Evolutionary conservation across 805 yeast species (phyloP).

Genomic region (Grigorovia humatica): DNA sequence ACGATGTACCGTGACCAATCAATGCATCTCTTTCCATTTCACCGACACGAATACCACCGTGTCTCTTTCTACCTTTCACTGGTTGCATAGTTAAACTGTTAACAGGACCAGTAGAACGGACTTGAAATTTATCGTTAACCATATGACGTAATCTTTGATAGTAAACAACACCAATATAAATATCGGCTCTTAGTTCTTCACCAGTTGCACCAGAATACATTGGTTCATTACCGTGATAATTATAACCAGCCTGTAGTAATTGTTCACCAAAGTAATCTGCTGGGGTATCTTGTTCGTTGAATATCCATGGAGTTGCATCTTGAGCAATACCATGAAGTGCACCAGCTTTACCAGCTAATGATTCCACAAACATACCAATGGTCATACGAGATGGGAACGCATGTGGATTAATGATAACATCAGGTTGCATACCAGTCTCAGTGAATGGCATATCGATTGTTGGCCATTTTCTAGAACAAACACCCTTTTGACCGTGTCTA

Average conservation of each 20-base stretch:
- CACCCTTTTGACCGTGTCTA: slow-evolving; percentile 98
- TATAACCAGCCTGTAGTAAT: slow-evolving; percentile 76
- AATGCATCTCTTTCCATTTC: slow-evolving; percentile 99
- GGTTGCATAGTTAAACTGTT: slow-evolving; percentile 98
- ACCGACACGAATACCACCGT: slow-evolving; percentile 99
- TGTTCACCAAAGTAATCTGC: slow-evolving; percentile 98
- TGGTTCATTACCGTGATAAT: slow-evolving; percentile 97
- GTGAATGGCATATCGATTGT: slow-evolving; percentile 93
- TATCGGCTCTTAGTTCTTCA: slow-evolving; percentile 91
- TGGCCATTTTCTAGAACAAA: slow-evolving; percentile 97
- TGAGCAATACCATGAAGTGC: slow-evolving; percentile 96
- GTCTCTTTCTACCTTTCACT: slow-evolving; percentile 96
- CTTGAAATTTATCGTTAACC: slow-evolving; percentile 99
- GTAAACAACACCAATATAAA: slow-evolving; percentile 92
- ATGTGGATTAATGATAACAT: slow-evolving; percentile 94
- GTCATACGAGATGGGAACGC: slow-evolving; percentile 99
- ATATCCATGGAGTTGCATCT: slow-evolving; percentile 94
- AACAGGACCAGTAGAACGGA: slow-evolving; percentile 97
- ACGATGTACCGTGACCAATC: slow-evolving; percentile 97
- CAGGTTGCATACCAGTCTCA: slow-evolving; percentile 95
- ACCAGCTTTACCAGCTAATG: slow-evolving; percentile 98
- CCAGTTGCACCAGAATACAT: slow-evolving; percentile 98
- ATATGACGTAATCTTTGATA: slow-evolving; percentile 97
- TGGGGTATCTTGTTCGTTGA: slow-evolving; percentile 85
- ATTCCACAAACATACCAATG: slow-evolving; percentile 98